Evolutionary conservation across 805 yeast genomes (phyloP).

Genomic region (Pichia pseudocactophila): DNA sequence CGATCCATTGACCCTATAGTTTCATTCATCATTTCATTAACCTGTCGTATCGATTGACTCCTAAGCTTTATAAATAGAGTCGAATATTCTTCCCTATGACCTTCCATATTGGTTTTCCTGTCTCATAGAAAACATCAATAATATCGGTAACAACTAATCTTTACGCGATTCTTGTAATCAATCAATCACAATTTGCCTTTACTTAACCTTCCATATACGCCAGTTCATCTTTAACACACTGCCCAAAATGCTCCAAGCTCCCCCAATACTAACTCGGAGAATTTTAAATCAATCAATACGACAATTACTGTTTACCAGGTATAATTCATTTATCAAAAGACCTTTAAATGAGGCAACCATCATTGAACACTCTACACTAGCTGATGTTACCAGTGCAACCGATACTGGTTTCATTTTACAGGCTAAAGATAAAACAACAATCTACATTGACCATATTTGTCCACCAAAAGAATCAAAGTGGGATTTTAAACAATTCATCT

Average conservation of each 20-base stretch:
- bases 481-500: constrained; percentile 38
- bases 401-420: constrained; percentile 51
- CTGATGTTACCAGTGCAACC: constrained; percentile 46
- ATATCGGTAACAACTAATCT: too few species aligned
- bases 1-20: constrained; percentile 8
- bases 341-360: constrained; percentile 23
- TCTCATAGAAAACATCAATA: too few species aligned
- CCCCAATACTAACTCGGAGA: too few species aligned
- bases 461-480: constrained; percentile 34
- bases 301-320: not conserved
- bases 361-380: constrained; percentile 35
- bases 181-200: too few species aligned
- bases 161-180: too few species aligned
- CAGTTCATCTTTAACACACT: too few species aligned
- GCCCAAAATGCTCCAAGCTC: too few species aligned
- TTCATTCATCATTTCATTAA: constrained; percentile 10
- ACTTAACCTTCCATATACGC: too few species aligned
- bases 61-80: constrained; percentile 10
- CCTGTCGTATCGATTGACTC: constrained; percentile 5
- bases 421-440: constrained; percentile 38
- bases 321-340: constrained; percentile 3
- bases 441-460: constrained; percentile 49
- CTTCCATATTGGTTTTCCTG: too few species aligned
- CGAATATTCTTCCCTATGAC: not conserved
- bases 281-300: too few species aligned